phyloP scores from a whole-genome alignment of 2,329 filamentous ascomycete species.

The Cercospora zeina region DNA sequence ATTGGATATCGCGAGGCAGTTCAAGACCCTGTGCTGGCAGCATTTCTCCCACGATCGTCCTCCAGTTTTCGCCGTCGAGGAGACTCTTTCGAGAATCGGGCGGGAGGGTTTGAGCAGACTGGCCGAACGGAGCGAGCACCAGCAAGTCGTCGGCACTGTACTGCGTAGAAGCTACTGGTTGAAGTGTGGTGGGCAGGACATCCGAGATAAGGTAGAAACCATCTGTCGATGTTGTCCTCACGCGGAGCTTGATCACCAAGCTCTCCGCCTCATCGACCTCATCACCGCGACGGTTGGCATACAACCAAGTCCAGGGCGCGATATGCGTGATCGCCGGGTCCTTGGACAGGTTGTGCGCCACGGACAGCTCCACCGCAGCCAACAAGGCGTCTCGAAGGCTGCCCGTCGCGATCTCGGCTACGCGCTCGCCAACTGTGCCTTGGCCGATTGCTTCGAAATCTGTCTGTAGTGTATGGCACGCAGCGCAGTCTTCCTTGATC shows the following conservation, averaged over 20 bases:
- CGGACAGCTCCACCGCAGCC: constrained; percentile 28
- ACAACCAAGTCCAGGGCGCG: constrained; percentile 31
- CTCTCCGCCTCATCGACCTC: constrained; percentile 11
- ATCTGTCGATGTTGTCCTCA: constrained; percentile 19
- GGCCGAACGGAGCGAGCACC: constrained; percentile 26
- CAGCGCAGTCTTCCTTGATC: background rate
- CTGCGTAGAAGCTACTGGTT: constrained; percentile 5
- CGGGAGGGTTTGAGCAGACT: constrained; percentile 13
- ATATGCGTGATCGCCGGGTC: constrained; percentile 20
- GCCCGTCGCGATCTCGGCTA: background rate
- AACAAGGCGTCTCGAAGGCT: constrained; percentile 29
- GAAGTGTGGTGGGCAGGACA: constrained; percentile 14
- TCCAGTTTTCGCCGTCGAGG: constrained; percentile 20
- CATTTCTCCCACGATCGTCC: constrained; percentile 12
- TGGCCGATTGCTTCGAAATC: background rate
- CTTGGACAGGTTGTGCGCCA: constrained; percentile 26
- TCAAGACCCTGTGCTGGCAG: constrained; percentile 23
- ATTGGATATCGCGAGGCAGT: constrained; percentile 20
- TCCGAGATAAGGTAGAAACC: constrained; percentile 26
- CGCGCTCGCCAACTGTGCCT: constrained; percentile 10
- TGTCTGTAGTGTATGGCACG: background rate
- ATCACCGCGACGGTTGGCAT: background rate
- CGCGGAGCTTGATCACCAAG: constrained; percentile 22
- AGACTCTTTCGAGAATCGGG: background rate
- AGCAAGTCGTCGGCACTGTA: background rate